These are phyloP conservation scores for Sporothrix luriei DNA, from an alignment of 2,329 filamentous ascomycete genomes.

Conservation along the genomic window DNA sequence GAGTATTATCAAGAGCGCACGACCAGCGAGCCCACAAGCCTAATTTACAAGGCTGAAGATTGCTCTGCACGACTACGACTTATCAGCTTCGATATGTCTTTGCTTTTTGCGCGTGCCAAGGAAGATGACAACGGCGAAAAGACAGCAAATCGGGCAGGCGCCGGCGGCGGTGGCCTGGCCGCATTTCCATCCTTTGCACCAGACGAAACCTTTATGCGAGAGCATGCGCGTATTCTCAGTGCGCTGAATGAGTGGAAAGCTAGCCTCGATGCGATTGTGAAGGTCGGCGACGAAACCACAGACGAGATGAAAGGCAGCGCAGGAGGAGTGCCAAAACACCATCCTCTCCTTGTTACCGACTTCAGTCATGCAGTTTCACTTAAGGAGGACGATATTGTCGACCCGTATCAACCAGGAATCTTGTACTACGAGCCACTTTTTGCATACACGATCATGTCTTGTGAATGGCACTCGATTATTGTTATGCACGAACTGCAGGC, in stretches of 20 bases:
- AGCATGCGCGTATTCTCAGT: constrained; percentile 59
- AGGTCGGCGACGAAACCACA: background rate
- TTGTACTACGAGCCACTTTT: constrained; percentile 73
- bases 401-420: constrained; percentile 70
- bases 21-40: constrained; percentile 60
- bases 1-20: constrained; percentile 65
- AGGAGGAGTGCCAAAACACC: constrained; percentile 9
- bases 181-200: constrained; percentile 46
- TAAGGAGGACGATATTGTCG: constrained; percentile 67
- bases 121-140: constrained; percentile 44
- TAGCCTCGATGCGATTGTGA: constrained; percentile 45
- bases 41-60: constrained; percentile 68
- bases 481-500: constrained; percentile 81
- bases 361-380: constrained; percentile 59
- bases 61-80: constrained; percentile 68
- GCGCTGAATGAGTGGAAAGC: constrained; percentile 52
- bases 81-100: constrained; percentile 77
- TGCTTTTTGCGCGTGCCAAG: constrained; percentile 70
- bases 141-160: constrained; percentile 47
- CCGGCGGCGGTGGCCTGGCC: constrained; percentile 45
- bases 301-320: constrained; percentile 3
- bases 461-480: constrained; percentile 77
- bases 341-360: constrained; percentile 57
- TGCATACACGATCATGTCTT: constrained; percentile 70
- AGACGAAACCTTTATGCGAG: constrained; percentile 63